phyloP scores from a whole-genome alignment of 306 rosid species.

The Hylodesmum podocarpum region DNA sequence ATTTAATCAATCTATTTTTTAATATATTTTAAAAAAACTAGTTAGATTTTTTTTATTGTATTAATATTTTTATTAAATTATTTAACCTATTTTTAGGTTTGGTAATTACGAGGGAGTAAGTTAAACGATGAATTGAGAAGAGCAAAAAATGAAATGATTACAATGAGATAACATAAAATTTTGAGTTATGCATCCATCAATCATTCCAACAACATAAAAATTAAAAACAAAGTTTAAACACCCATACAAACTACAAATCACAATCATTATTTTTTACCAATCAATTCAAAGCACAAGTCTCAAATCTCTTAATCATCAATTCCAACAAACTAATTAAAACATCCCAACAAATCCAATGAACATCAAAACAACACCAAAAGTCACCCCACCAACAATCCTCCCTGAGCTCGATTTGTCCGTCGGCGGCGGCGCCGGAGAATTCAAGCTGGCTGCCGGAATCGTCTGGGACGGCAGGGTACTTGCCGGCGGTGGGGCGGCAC shows the following conservation, averaged over 20 bases:
- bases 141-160: background rate
- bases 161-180: background rate
- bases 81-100: too few relatives aligned
- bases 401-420: background rate
- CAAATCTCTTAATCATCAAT: background rate
- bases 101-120: too few relatives aligned
- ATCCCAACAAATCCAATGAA: constrained; percentile 14
- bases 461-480: background rate
- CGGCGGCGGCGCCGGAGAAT: constrained; percentile 22
- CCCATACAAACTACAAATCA: background rate
- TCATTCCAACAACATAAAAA: background rate
- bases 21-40: too few relatives aligned
- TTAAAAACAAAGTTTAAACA: background rate
- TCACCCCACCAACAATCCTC: constrained; percentile 19
- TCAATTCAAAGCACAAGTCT: background rate
- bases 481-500: background rate
- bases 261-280: background rate
- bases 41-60: too few relatives aligned
- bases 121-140: too few relatives aligned
- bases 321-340: constrained; percentile 11
- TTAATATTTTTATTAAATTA: too few relatives aligned
- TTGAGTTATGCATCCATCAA: background rate
- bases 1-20: too few relatives aligned
- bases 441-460: background rate
- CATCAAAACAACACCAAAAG: constrained; percentile 17